A percentile compares a stretch with the other conserved stretches of the same genome.
phyloP scores from a whole-genome alignment of 345 rosid species.

The Pistacia integerrima region DNA sequence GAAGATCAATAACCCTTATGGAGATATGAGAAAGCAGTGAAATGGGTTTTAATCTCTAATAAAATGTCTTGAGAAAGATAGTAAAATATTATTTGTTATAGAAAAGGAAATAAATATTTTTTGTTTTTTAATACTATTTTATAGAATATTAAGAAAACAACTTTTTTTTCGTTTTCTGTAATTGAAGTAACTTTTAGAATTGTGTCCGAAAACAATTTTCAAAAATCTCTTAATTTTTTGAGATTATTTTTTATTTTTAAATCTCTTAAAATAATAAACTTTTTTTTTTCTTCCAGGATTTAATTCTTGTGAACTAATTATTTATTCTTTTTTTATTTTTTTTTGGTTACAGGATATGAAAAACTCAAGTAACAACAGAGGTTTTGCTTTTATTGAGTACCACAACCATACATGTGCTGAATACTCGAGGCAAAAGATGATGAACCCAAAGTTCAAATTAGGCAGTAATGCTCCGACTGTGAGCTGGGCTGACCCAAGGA shows the following conservation, averaged over 20 bases:
- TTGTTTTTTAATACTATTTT: no score
- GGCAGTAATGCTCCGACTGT: conserved; percentile 63
- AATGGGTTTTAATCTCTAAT: no score
- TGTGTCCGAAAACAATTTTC: no score
- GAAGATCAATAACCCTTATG: no score
- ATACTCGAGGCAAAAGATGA: conserved; percentile 74
- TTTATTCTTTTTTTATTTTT: background rate
- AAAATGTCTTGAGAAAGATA: no score
- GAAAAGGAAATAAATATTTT: no score
- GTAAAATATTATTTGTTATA: no score
- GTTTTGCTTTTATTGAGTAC: conserved; percentile 75
- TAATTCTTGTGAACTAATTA: conserved; percentile 2
- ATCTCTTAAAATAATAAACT: background rate
- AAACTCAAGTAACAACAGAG: conserved; percentile 56
- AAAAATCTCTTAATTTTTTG: background rate
- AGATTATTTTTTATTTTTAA: background rate
- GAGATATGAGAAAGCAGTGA: no score
- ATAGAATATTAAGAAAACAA: no score
- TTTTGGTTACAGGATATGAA: conserved; percentile 49
- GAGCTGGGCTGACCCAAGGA: conserved; percentile 79
- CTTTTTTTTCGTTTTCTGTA: no score
- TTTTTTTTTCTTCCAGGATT: background rate
- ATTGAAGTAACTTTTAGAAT: no score
- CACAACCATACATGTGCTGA: conserved; percentile 71
- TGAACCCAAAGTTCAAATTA: conserved; percentile 57